phyloP scores from a whole-genome alignment of 148 eudicot genomes.

The Heliosperma pusillum region DNA sequence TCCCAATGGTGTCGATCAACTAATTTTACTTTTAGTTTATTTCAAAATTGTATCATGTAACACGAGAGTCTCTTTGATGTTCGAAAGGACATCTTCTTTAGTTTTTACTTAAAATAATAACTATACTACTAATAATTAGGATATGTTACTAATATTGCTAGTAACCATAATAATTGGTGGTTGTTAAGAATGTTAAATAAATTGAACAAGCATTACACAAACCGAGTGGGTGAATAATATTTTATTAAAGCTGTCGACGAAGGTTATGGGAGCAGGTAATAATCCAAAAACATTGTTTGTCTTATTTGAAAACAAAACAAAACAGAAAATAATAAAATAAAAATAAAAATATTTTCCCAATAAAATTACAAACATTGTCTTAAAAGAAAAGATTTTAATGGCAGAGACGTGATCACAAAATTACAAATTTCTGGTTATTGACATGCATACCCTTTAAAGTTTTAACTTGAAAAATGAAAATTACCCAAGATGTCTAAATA shows the following conservation, averaged over 20 bases:
- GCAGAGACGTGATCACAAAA: conserved; percentile 42
- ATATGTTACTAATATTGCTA: neutral
- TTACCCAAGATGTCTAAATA: neutral
- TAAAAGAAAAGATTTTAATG: conserved; percentile 36
- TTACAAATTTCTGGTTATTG: conserved; percentile 21
- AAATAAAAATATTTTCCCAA: neutral
- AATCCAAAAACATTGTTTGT: conserved; percentile 39
- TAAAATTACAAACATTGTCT: conserved; percentile 22
- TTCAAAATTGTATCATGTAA: too few species aligned
- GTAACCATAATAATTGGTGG: conserved; percentile 21
- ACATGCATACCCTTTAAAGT: conserved; percentile 17
- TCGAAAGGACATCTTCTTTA: too few species aligned
- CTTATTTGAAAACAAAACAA: conserved; percentile 19
- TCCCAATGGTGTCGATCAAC: too few species aligned
- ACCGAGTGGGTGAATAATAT: conserved; percentile 5
- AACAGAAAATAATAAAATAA: neutral
- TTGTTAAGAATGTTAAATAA: neutral
- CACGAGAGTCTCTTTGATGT: too few species aligned
- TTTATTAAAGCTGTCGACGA: conserved; percentile 10
- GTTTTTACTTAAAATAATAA: too few species aligned
- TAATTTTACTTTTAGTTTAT: too few species aligned
- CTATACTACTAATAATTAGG: neutral
- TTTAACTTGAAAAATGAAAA: neutral
- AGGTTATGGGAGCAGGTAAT: conserved; percentile 22
- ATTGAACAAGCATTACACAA: neutral